Conservation (phyloP, 208 protist species). For the Leishmania braziliensis region DNA sequence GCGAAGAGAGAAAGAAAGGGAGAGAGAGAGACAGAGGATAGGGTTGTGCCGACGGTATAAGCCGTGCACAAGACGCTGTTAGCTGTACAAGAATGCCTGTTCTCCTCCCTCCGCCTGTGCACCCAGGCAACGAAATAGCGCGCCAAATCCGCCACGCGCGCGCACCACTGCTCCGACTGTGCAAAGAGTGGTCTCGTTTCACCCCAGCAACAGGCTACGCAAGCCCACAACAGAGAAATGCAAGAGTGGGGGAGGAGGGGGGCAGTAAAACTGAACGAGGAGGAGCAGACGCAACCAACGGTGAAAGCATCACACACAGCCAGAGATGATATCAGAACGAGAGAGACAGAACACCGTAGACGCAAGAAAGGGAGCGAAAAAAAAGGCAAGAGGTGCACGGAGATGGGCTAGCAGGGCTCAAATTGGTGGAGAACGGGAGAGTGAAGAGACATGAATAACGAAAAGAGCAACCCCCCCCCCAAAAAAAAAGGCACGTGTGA, state of each 20-base stretch:
- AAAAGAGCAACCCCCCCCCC: too few species aligned
- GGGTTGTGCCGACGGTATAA: too few species aligned
- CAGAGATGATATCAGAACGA: not conserved
- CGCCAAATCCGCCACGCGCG: not conserved
- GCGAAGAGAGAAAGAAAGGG: not conserved
- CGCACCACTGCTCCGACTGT: not conserved
- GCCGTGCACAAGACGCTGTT: too few species aligned
- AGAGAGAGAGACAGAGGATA: too few species aligned
- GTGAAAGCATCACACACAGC: not conserved
- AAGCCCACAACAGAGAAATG: constrained; percentile 2
- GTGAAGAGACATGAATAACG: too few species aligned
- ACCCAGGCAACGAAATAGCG: not conserved
- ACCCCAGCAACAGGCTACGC: not conserved
- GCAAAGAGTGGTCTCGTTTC: not conserved
- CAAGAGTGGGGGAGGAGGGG: too few species aligned
- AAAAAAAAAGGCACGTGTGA: too few species aligned
- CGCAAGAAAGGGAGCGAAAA: too few species aligned
- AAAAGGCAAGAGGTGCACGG: not conserved
- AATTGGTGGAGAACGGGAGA: not conserved
- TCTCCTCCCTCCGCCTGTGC: not conserved
- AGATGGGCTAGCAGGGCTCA: not conserved
- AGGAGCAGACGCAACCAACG: too few species aligned
- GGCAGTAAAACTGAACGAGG: not conserved
- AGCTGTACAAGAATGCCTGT: not conserved
- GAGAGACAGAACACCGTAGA: too few species aligned